Base-by-base conservation (phyloP, 2,329 filamentous ascomycete species). In the Epichloe sp. region DNA sequence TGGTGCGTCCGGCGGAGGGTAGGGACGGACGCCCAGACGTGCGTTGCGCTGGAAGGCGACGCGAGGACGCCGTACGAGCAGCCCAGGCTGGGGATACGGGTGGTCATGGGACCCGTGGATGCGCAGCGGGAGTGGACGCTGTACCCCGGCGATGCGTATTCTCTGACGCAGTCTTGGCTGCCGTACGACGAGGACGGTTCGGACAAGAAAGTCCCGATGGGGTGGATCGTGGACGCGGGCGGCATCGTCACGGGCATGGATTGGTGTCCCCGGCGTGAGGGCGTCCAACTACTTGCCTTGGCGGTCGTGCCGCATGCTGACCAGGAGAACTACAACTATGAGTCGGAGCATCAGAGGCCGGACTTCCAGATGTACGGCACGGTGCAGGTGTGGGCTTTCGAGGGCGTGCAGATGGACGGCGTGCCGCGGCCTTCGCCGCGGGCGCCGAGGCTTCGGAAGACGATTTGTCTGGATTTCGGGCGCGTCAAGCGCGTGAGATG, bases 211-310 rank as follows among this genome's bases (percentile, higher is more conserved):
- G 47, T 55, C 31, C 58, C 57, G 55, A 68, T 55, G 62, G 76
- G 75, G 4, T 80, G 75, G 75, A 64, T 79, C 55, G 58, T 82
- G 14, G 74, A 82, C 52, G 67, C 72, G 0, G 77, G 75, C 11
- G 77, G 78, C 47, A 68, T 79, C 14, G 71, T 77, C 4, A 62
- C 75, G 4, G 66, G 71, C 26, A 71, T 80, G 62, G 72, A 70
- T 45, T 82, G 78, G 78, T 74, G 72, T 1, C 71, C 73, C 2
- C 53, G 56, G 8, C 56, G 63, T 2, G 59, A 65, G 17, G 58
- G 63, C 6, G 61, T 67, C 3, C 77, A 79, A 58, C 60, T 77
- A 26, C 69, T 81, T 8, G 77, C 76, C 2, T 58, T 80, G 34
- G 71, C 75, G 1, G 66, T 77, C 3, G 64, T 74, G 6, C 77